phyloP scores from a whole-genome alignment of 169 alveolate genomes.

The Cryptosporidium baileyi region DNA sequence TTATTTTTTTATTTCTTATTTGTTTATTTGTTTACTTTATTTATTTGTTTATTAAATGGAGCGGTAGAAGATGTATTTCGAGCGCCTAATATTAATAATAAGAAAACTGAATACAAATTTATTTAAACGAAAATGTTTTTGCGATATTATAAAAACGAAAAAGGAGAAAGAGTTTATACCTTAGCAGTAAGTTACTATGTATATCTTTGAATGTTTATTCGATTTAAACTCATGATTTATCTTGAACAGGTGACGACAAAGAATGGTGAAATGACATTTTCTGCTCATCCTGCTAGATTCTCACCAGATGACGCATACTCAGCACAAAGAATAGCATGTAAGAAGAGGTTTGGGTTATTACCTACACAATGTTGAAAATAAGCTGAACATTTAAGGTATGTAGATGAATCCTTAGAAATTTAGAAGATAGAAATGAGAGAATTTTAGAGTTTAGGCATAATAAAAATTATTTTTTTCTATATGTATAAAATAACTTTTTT shows the following conservation, averaged over 20 bases:
- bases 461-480: no score
- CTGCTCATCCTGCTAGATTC: slow-evolving; percentile 93
- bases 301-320: slow-evolving; percentile 91
- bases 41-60: no score
- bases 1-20: no score
- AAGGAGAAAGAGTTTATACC: slow-evolving; percentile 77
- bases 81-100: not conserved
- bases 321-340: slow-evolving; percentile 81
- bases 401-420: no score
- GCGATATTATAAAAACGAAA: slow-evolving; percentile 73
- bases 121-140: slow-evolving; percentile 36
- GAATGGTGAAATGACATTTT: slow-evolving; percentile 81
- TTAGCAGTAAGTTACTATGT: slow-evolving; percentile 67
- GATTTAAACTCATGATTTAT: not conserved
- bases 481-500: no score
- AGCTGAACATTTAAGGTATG: not conserved
- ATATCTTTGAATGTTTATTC: not conserved
- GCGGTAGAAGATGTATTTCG: no score
- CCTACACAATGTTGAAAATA: slow-evolving; percentile 68
- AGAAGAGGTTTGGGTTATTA: slow-evolving; percentile 80
- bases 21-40: no score
- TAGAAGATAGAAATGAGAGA: no score
- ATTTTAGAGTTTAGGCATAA: no score
- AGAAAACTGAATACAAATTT: slow-evolving; percentile 3
- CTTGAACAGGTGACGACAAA: not conserved